phyloP scores from a whole-genome alignment of 257 asterid genomes.

The Salvia splendens region DNA sequence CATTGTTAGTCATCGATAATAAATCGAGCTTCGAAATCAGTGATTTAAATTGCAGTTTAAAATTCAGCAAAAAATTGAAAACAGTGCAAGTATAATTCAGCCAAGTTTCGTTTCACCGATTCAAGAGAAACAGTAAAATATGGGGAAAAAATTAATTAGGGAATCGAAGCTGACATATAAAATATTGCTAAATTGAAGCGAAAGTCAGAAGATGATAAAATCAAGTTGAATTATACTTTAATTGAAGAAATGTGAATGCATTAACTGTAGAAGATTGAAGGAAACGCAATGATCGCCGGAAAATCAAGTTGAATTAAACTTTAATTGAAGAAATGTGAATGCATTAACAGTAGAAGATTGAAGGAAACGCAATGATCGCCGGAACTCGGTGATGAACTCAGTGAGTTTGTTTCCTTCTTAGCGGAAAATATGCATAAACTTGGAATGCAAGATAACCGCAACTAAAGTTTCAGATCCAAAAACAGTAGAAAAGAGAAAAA shows the following conservation, averaged over 20 bases:
- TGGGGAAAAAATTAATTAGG: constrained; percentile 32
- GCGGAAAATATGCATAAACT: no score
- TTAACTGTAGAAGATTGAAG: neutral
- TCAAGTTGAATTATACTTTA: neutral
- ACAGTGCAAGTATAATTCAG: constrained; percentile 23
- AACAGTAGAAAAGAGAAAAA: neutral
- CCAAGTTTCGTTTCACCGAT: constrained; percentile 27
- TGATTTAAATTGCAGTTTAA: constrained; percentile 16
- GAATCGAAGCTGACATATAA: constrained; percentile 45
- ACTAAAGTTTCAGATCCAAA: constrained; percentile 24
- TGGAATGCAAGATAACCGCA: no score
- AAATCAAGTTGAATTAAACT: neutral
- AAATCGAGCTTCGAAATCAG: constrained; percentile 2
- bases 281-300: no score
- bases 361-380: no score
- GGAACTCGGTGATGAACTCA: no score
- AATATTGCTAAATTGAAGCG: constrained; percentile 37
- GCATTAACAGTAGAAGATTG: constrained; percentile 18
- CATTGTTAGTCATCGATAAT: constrained; percentile 19
- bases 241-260: constrained; percentile 21
- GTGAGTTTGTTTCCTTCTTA: no score
- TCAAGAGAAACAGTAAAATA: constrained; percentile 27
- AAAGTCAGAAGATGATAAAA: constrained; percentile 32
- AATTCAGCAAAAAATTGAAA: neutral
- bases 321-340: constrained; percentile 5